These are phyloP conservation scores for Leucaena leucocephala DNA, from an alignment of 306 rosid genomes.

Conservation along the genomic window DNA sequence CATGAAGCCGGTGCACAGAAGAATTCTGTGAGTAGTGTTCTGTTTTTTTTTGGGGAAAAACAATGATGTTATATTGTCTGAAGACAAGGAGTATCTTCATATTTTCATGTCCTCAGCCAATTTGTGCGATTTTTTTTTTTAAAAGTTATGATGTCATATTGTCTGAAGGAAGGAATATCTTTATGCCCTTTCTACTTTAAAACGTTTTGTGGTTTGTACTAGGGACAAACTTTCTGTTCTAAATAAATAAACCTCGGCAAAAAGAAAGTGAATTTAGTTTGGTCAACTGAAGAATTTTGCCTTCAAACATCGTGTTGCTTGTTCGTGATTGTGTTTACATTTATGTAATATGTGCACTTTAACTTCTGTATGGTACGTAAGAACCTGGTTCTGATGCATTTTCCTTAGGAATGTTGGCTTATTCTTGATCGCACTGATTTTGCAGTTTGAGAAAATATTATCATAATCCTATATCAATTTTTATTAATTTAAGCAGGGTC, in stretches of 20 bases:
- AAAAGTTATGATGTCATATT: background rate
- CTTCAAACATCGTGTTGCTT: background rate
- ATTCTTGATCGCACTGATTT: background rate
- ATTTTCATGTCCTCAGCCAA: background rate
- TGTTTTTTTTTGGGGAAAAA: background rate
- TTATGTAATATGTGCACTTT: background rate
- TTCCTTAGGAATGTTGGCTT: background rate
- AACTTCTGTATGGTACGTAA: background rate
- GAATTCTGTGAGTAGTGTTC: constrained; percentile 72
- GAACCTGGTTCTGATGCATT: constrained; percentile 3
- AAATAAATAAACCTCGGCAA: background rate
- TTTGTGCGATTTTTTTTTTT: constrained; percentile 6
- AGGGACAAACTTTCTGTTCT: background rate
- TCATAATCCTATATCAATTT: background rate
- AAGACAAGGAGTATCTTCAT: background rate
- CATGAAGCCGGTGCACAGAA: constrained; percentile 90
- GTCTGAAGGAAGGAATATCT: background rate
- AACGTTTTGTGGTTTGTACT: background rate
- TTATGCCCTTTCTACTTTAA: background rate
- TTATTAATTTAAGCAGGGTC: background rate
- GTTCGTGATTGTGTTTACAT: background rate
- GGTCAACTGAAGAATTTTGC: background rate
- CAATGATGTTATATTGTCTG: background rate
- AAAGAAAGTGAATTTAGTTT: background rate
- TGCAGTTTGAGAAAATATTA: background rate